Percentiles rank a stretch among this genome's conserved stretches.
Conservation (phyloP, 768 basidiomycete species). For the Serendipita sp. region DNA sequence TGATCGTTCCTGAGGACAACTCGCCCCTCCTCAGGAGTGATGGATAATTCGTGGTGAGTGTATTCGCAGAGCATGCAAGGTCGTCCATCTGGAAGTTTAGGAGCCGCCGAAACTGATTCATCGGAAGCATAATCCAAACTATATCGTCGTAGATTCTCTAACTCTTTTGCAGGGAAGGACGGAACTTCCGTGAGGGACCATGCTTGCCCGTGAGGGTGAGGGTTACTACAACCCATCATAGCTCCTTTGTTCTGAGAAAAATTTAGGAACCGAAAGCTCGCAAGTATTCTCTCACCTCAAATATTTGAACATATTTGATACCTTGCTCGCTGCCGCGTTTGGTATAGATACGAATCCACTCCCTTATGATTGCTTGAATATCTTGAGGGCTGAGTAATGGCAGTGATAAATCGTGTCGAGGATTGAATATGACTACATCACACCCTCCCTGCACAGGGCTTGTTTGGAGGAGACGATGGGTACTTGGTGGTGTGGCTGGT, state of each 20-base stretch:
- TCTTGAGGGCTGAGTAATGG: slow-evolving; percentile 43
- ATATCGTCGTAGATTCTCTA: slow-evolving; percentile 39
- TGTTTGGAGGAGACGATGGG: slow-evolving; percentile 44
- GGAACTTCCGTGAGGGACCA: slow-evolving; percentile 69
- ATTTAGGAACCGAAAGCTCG: background rate
- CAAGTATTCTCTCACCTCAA: slow-evolving; percentile 40
- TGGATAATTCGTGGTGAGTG: slow-evolving; percentile 41
- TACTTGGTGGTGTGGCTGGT: slow-evolving; percentile 32
- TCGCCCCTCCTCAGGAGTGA: slow-evolving; percentile 32
- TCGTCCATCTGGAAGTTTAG: slow-evolving; percentile 37
- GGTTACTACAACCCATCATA: slow-evolving; percentile 92
- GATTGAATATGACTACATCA: slow-evolving; percentile 78
- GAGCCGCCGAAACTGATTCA: slow-evolving; percentile 28
- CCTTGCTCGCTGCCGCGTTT: slow-evolving; percentile 44
- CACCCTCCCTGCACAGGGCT: slow-evolving; percentile 69
- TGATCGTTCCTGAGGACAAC: slow-evolving; percentile 55
- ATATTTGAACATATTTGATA: slow-evolving; percentile 73
- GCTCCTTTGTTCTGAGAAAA: slow-evolving; percentile 62
- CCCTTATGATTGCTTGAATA: slow-evolving; percentile 46
- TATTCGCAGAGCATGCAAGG: slow-evolving; percentile 73
- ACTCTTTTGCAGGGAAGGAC: slow-evolving; percentile 49
- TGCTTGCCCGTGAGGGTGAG: slow-evolving; percentile 84
- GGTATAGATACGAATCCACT: slow-evolving; percentile 56
- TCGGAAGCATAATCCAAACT: slow-evolving; percentile 17
- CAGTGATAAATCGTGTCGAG: slow-evolving; percentile 70